Percentiles rank a stretch among this genome's conserved stretches.
Evolutionary conservation across 371 early-diverging fungal genomes (phyloP).

Genomic region (Syncephalastrum monosporum): DNA sequence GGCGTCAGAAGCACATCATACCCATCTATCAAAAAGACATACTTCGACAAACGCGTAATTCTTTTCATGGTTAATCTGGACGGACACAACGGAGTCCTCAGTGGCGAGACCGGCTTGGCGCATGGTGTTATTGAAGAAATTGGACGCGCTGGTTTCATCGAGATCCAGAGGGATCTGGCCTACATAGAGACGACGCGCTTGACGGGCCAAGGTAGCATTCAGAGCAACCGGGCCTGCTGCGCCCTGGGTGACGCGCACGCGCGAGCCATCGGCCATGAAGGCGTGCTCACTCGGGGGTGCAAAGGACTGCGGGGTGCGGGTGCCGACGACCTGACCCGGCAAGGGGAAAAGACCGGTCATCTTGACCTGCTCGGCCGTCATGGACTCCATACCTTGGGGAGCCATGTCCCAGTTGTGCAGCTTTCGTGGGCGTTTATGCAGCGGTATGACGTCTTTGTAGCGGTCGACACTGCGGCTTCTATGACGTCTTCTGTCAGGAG

Average conservation of each 20-base stretch:
- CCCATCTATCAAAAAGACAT: slow-evolving; percentile 2
- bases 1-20: neutral
- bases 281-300: slow-evolving; percentile 46
- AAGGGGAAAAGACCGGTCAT: slow-evolving; percentile 90
- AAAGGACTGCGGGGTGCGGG: slow-evolving; percentile 61
- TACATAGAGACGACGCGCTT: slow-evolving; percentile 86
- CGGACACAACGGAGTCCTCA: slow-evolving; percentile 69
- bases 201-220: slow-evolving; percentile 50
- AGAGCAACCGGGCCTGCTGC: slow-evolving; percentile 45
- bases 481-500: slow-evolving; percentile 33
- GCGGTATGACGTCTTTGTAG: slow-evolving; percentile 64
- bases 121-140: slow-evolving; percentile 90
- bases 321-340: slow-evolving; percentile 81
- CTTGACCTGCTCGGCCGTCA: slow-evolving; percentile 90
- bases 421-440: slow-evolving; percentile 79
- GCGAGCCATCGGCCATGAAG: slow-evolving; percentile 44
- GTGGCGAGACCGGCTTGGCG: slow-evolving; percentile 60
- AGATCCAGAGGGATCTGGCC: slow-evolving; percentile 89
- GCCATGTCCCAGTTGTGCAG: slow-evolving; percentile 92
- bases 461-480: slow-evolving; percentile 32
- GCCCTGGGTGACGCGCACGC: slow-evolving; percentile 35
- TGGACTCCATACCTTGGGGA: slow-evolving; percentile 89
- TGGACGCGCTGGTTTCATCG: slow-evolving; percentile 72
- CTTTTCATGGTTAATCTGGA: slow-evolving; percentile 90
- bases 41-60: slow-evolving; percentile 95